A percentile compares a stretch with the other conserved stretches of the same genome.
These are phyloP conservation scores for Candida ovalis DNA, from an alignment of 805 yeast species.

Conservation along the genomic window DNA sequence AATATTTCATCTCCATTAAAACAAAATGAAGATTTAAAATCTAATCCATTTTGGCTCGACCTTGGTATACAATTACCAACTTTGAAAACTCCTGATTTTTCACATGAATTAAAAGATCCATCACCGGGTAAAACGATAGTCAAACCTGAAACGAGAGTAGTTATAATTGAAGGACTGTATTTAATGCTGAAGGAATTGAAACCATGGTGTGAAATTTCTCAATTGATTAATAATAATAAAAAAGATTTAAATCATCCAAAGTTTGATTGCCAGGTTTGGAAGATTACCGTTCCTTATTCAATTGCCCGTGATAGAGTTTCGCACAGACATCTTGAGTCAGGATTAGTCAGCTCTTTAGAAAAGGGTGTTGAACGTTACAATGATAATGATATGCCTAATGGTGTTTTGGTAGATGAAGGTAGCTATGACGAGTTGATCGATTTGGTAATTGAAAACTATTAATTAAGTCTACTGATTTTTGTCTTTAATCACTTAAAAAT, in stretches of 20 bases:
- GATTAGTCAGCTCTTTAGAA: conserved; percentile 42
- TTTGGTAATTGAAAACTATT: conserved; percentile 17
- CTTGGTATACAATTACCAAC: conserved; percentile 26
- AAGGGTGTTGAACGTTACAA: conserved; percentile 51
- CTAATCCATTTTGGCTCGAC: conserved; percentile 10
- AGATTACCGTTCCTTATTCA: conserved; percentile 43
- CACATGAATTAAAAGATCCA: conserved; percentile 75
- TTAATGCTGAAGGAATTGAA: conserved; percentile 48
- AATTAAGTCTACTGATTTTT: too few relatives aligned
- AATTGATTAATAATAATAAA: conserved; percentile 27
- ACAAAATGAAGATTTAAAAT: neutral
- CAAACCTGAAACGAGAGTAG: conserved; percentile 42
- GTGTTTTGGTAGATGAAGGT: conserved; percentile 28
- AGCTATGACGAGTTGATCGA: conserved; percentile 17
- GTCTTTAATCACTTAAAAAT: too few relatives aligned
- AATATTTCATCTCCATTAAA: conserved; percentile 4
- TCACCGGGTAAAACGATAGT: conserved; percentile 48
- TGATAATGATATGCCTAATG: conserved; percentile 64
- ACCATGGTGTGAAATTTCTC: conserved; percentile 53
- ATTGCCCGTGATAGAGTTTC: conserved; percentile 58
- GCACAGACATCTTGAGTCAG: conserved; percentile 59
- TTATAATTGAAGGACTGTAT: conserved; percentile 77
- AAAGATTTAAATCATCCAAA: too few relatives aligned
- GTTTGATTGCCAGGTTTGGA: conserved; percentile 42
- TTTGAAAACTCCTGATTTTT: conserved; percentile 64